Conservation (phyloP, 2,329 filamentous ascomycete genomes). For the Mycosphaerelloides madeirae region DNA sequence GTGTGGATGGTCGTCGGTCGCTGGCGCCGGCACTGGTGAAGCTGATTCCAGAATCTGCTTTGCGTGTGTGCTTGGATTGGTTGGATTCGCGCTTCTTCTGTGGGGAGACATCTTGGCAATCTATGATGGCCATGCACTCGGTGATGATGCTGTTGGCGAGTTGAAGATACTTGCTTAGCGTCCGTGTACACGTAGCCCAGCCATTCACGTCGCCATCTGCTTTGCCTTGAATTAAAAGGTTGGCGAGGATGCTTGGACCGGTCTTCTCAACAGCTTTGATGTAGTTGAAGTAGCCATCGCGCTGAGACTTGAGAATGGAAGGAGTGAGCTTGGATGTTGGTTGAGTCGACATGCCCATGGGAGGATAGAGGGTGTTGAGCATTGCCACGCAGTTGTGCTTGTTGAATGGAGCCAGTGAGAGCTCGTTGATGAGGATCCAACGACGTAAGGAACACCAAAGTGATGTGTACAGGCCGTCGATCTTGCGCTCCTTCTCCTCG, state of each 20-base stretch:
- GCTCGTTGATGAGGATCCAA: conserved; percentile 63
- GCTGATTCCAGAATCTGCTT: conserved; percentile 61
- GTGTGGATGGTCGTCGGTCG: conserved; percentile 19
- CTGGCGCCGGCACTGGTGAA: conserved; percentile 40
- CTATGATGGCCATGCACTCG: conserved; percentile 51
- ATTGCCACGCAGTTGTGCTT: conserved; percentile 63
- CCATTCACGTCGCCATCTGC: conserved; percentile 49
- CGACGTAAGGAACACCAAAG: conserved; percentile 58
- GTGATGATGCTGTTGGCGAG: conserved; percentile 58
- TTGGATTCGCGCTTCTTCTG: conserved; percentile 14
- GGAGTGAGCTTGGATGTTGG: conserved; percentile 51
- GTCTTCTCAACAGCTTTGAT: conserved; percentile 55
- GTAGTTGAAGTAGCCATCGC: conserved; percentile 59
- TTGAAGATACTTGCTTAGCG: conserved; percentile 55
- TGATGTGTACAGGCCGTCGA: conserved; percentile 56
- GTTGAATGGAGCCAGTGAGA: conserved; percentile 58
- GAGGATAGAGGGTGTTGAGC: conserved; percentile 64
- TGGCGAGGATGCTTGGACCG: conserved; percentile 50
- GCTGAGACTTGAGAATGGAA: conserved; percentile 51
- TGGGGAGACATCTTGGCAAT: conserved; percentile 36
- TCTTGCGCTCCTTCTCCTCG: conserved; percentile 45
- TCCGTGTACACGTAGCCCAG: conserved; percentile 48
- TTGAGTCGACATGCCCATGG: conserved; percentile 39
- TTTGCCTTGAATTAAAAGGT: conserved; percentile 51
- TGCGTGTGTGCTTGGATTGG: conserved; percentile 44